Evolutionary conservation across 768 basidiomycete species (phyloP).

Genomic region (Pisolithus albus): DNA sequence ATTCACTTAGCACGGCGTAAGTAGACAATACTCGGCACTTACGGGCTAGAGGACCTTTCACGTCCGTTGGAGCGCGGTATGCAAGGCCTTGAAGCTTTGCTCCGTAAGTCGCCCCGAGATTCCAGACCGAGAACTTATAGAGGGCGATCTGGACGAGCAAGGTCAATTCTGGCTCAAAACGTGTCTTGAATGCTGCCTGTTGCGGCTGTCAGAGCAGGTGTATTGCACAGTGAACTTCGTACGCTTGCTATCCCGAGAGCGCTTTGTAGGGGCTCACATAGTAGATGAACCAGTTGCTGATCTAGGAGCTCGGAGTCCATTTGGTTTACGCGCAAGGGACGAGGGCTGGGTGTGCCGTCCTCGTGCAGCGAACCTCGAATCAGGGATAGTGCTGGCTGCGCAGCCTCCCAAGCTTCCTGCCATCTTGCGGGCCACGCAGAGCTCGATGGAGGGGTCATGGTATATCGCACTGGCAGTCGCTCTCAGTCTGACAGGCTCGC

Average conservation of each 20-base stretch:
- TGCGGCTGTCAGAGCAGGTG: constrained; percentile 13
- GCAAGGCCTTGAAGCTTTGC: constrained; percentile 74
- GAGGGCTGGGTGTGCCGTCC: constrained; percentile 27
- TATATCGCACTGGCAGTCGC: not conserved
- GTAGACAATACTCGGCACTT: constrained; percentile 5
- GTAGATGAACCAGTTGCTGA: constrained; percentile 73
- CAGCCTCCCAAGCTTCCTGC: constrained; percentile 60
- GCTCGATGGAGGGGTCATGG: constrained; percentile 12
- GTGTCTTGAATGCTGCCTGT: constrained; percentile 52
- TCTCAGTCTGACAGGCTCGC: too few species aligned
- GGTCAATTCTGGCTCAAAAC: constrained; percentile 67
- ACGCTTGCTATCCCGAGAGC: constrained; percentile 67
- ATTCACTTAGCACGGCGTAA: not conserved
- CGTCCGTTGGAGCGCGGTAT: constrained; percentile 35
- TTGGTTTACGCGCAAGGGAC: constrained; percentile 79
- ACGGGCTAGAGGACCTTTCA: constrained; percentile 13
- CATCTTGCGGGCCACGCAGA: constrained; percentile 31
- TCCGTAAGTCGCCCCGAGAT: constrained; percentile 74
- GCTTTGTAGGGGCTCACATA: constrained; percentile 75
- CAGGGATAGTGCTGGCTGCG: constrained; percentile 46
- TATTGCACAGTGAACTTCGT: constrained; percentile 19
- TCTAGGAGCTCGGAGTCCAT: constrained; percentile 90
- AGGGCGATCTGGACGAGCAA: constrained; percentile 65
- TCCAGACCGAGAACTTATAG: constrained; percentile 82
- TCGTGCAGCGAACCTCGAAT: constrained; percentile 38